A percentile compares a stretch with the other conserved stretches of the same genome.
Conservation (phyloP, 768 basidiomycete species). For the Mycena kentingensis region DNA sequence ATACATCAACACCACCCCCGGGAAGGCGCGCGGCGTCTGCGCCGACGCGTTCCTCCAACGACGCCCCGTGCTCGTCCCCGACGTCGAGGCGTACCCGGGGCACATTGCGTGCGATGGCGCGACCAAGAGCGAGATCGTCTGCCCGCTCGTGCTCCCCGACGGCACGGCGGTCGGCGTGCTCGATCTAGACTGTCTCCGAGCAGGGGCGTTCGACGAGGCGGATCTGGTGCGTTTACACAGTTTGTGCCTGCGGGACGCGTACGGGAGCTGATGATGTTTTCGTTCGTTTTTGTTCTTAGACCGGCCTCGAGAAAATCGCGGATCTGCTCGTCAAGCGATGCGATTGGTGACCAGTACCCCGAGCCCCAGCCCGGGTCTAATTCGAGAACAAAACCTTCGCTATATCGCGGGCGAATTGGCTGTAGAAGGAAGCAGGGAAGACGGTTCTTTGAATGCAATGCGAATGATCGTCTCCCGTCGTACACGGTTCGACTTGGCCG, state of each 20-base stretch:
- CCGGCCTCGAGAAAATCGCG: slow-evolving; percentile 76
- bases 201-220: slow-evolving; percentile 72
- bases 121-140: slow-evolving; percentile 88
- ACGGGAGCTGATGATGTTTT: neutral
- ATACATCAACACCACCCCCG: slow-evolving; percentile 60
- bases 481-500: too few relatives aligned
- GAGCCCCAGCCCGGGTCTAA: too few relatives aligned
- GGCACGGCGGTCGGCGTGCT: slow-evolving; percentile 54
- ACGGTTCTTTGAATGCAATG: too few relatives aligned
- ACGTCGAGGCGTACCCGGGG: slow-evolving; percentile 83
- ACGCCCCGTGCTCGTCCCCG: slow-evolving; percentile 64
- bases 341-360: slow-evolving; percentile 58
- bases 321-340: slow-evolving; percentile 61
- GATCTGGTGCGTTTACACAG: slow-evolving; percentile 46
- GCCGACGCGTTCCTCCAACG: slow-evolving; percentile 69
- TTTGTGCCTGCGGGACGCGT: slow-evolving; percentile 4
- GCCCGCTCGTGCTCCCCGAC: slow-evolving; percentile 60
- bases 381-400: neutral
- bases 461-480: too few relatives aligned
- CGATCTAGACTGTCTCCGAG: slow-evolving; percentile 82
- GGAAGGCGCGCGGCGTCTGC: slow-evolving; percentile 77
- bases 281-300: slow-evolving; percentile 3
- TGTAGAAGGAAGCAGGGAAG: too few relatives aligned
- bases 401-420: too few relatives aligned
- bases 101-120: slow-evolving; percentile 94